Base-by-base conservation (phyloP, 208 protist species). In the Crithidia brevicula region DNA sequence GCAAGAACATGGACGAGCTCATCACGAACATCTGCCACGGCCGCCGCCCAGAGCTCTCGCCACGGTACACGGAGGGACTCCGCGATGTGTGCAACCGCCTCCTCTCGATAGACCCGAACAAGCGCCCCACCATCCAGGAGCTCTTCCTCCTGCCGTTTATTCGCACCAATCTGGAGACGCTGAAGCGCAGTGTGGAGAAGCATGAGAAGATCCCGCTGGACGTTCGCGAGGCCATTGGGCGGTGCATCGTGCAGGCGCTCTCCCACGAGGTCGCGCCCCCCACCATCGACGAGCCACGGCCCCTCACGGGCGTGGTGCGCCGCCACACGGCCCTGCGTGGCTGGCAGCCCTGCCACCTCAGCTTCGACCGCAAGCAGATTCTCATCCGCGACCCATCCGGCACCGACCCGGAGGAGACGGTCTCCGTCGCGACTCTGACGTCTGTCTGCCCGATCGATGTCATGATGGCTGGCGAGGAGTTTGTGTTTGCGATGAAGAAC, bases 401-500 rank as follows among this genome's bases (percentile, higher is more conserved):
- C 18, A 52, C 36, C 23, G 82, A 88, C 30, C 27, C 59, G 38
- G 75, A 80, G 13, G 88, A 93, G 51, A 67, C 47, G 30, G 71
- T 91, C 43, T 68, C 81, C 25, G 68, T 88, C 13, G 47, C 34
- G n/a, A 79, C 88, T 0, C 60, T 93, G 15, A 93, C 88, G 23
- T 93, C 88, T 4, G 85, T 93, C 15, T 93, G 88, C 64, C 81
- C 88, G 16, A 89, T 93, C 52, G 88, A 93, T 58, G 80, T 79
- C 10, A 31, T 58, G 34, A 93, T 91, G 34, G 76, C 88, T 2
- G 65, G 77, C 34, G 85, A 93, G 49, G 62, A 81, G 62, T 93
- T 81, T 40, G 85, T 93, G 45, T 91, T 93, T 58, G 88, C 88
- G 16, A 81, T 93, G 70, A 91, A 91, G 74, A 91, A 91, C 53